Percentiles rank a stretch among this genome's conserved stretches.
Evolutionary conservation across 805 yeast genomes (phyloP).

Genomic region (Starmerella cellae): DNA sequence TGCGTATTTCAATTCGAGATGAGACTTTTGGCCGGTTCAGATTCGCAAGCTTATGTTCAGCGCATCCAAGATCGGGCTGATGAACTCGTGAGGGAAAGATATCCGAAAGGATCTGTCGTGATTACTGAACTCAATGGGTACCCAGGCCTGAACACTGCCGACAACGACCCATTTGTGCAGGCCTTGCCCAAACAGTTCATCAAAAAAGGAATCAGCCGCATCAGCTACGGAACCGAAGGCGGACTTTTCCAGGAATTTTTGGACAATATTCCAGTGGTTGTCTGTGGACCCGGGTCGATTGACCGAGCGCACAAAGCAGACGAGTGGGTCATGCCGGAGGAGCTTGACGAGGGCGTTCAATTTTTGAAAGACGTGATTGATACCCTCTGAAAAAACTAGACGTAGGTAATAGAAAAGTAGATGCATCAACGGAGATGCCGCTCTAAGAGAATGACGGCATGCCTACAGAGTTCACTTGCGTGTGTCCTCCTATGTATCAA

Average conservation of each 20-base stretch:
- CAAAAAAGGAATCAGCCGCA: constrained; percentile 1
- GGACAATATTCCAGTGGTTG: constrained; percentile 13
- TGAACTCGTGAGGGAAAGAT: constrained; percentile 2
- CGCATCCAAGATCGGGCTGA: constrained; percentile 3
- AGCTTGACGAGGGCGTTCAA: constrained; percentile 6
- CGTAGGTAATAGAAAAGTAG: too few relatives aligned
- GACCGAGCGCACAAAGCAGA: constrained; percentile 19
- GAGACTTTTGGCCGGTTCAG: constrained; percentile 13
- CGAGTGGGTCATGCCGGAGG: constrained; percentile 11
- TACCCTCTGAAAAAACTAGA: too few relatives aligned
- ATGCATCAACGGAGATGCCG: too few relatives aligned
- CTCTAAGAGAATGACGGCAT: too few relatives aligned
- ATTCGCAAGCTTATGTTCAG: constrained; percentile 2
- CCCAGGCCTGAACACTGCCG: constrained; percentile 12
- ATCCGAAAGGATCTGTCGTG: constrained; percentile 6
- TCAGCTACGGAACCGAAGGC: constrained; percentile 18
- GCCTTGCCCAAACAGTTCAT: not conserved
- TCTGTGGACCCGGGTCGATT: constrained; percentile 18
- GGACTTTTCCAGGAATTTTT: constrained; percentile 15
- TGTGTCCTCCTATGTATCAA: too few relatives aligned
- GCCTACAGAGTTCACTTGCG: too few relatives aligned
- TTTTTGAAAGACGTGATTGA: not conserved
- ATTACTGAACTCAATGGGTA: constrained; percentile 12
- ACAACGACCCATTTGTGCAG: constrained; percentile 1
- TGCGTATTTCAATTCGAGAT: constrained; percentile 17